Evolutionary conservation across 2,329 filamentous ascomycete genomes (phyloP).

Genomic region (Myrmaecium sp.): DNA sequence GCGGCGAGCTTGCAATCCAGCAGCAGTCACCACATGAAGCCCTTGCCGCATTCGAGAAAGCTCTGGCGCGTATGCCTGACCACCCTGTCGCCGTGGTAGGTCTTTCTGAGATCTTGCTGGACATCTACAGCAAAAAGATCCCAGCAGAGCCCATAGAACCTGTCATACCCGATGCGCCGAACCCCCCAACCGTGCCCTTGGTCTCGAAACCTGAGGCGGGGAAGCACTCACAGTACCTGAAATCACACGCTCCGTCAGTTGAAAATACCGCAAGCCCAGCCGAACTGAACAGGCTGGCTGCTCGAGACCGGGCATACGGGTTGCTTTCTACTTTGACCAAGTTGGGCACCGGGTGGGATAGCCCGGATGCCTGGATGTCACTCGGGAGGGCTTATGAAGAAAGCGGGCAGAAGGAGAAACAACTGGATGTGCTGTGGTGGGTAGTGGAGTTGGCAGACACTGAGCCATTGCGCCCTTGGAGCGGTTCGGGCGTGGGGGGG

Average conservation of each 20-base stretch:
- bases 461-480: conserved; percentile 64
- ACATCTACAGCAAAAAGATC: conserved; percentile 54
- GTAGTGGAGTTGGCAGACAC: conserved; percentile 88
- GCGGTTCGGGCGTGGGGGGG: conserved; percentile 32
- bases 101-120: conserved; percentile 69
- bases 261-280: conserved; percentile 38
- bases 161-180: conserved; percentile 3
- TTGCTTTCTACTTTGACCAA: conserved; percentile 72
- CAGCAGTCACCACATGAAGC: conserved; percentile 50
- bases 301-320: conserved; percentile 74
- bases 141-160: conserved; percentile 37
- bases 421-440: conserved; percentile 93
- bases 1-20: conserved; percentile 48
- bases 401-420: conserved; percentile 68
- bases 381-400: conserved; percentile 78
- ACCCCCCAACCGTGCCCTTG: not conserved
- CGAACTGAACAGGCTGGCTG: conserved; percentile 66
- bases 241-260: conserved; percentile 28
- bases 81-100: conserved; percentile 68
- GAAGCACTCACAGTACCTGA: conserved; percentile 26
- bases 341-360: conserved; percentile 75
- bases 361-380: conserved; percentile 82
- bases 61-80: conserved; percentile 61
- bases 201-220: not conserved
- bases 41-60: conserved; percentile 63